Base-by-base conservation (phyloP, 2,329 filamentous ascomycete genomes). In the Cladosporium austrohemisphaericum region DNA sequence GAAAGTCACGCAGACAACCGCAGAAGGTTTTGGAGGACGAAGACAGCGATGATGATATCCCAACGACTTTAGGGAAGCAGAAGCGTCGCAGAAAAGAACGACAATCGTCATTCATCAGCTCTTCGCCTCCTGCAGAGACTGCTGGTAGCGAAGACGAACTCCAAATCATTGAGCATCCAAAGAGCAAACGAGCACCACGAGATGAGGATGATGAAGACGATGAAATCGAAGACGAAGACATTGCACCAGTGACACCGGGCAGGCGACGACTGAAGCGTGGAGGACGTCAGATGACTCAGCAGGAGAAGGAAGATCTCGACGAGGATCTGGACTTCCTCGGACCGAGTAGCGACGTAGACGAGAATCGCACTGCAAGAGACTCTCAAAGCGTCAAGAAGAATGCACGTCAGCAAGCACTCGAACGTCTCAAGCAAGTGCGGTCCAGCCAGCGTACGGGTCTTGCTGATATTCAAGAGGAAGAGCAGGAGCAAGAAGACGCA, bases 291-390 rank as follows among this genome's bases (percentile, higher is more conserved):
- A 41, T 63, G 4, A 60, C 58, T 0, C 55, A 62, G 35, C 61
- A 65, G 40, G 68, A 70, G 38, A 56, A 64, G 38, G 68, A 71
- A 9, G 72, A 75, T 38, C 56, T 76, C 9, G 63, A 69, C 29
- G 71, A 74, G 43, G 73, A 76, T 32, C 59, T 76, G 2, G 68
- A 72, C 4, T 73, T 72, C 46, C 56, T 76, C 0, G 59, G 57
- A 9, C 60, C 63, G 1, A 66, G 64, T 36, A 65, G 61, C 23
- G 60, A 63, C 38, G 56, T 51, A 35, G 60, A 61, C 13, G 59
- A 59, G 19, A 43, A 56, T 9, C 52, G 52, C 7, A 46, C 50
- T n/a, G 55, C 59, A 10, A 52, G 61, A 31, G 55, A 51, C 19
- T 62, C 60, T 11, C 63, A 63, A 53, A 59, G 52, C 6, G 55